Evolutionary conservation across 1,139 yeast genomes (phyloP), one percentile per base, ranked within the genome.

Genomic region (Scheffersomyces lignicola): DNA sequence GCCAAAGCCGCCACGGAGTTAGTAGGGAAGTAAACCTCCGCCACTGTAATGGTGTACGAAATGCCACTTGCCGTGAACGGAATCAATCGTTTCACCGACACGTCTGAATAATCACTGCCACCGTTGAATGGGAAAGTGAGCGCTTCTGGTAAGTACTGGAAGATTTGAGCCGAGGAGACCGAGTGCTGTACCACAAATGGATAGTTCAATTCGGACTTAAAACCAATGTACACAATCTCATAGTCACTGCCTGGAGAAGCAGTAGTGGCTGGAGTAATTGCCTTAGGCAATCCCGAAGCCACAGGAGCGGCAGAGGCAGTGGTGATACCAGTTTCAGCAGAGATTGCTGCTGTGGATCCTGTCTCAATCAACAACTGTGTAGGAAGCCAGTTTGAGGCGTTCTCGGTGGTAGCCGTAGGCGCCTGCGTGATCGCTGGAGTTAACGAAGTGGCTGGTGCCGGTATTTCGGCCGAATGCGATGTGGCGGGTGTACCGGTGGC

Each of bases 1-100:
- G 73, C 72, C 47, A 84, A 66, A 0, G 63, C 54, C 10, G 53
- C 51, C 12, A 80, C 65, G 11, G 72, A 60, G 10, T 57, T 56
- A n/a, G 62, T 54, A 31, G 87, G 87, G 69, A 81, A 83, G 52
- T 80, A 83, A 35, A 83, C 84, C 54, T 81, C 86, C 12, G 92
- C 92, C 41, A 84, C 84, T 1, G 90, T 80, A 37, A 83, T 81
- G 30, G 83, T 73, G 54, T 83, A 83, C 31, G 60, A 51, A 40
- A 67, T 56, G 29, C 64, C 70, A n/a, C 49, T 44, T 3, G 84
- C 73, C 3, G 78, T 68, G 50, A 74, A 80, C 27, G 94, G 92
- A 38, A 82, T 77, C 48, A 84, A 68, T 57, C 80, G 76, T 42
- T 65, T 64, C 27, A 83, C 86, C 5, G 76, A 54, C 15, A 81